Base-by-base conservation (phyloP, 2,329 filamentous ascomycete genomes). In the Alternaria sp. region DNA sequence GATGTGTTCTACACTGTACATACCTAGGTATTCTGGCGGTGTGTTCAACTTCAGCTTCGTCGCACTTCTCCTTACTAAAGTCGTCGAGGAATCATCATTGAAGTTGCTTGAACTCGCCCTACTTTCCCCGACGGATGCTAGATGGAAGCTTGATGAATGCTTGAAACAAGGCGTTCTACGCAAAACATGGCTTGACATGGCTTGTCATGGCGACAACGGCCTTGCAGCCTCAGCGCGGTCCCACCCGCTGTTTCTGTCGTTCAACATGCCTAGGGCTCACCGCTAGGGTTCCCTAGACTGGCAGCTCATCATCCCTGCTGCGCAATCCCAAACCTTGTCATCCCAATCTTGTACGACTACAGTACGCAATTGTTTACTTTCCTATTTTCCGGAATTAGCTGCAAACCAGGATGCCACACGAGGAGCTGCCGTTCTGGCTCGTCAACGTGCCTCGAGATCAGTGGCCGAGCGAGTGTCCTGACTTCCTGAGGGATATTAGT, bases 351-450 rank as follows among this genome's bases (percentile, higher is more conserved):
- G 59, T 43, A 36, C 17, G 19, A 47, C 54, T 15, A 32, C 28
- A 1, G 28, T 23, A 30, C 45, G 17, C 25, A 28, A 19, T 32
- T 30, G 43, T 53, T 30, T 13, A 47, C 49, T 19, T 8, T 28
- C 30, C 21, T 36, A 30, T 47, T 49, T 49, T 36, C 59, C 43
- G 40, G 21, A 25, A 44, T 46, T 30, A 40, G 43, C 60, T 28
- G 50, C 44, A 9, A 21, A 43, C 57, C 25, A 46, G 36, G 12
- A 66, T 66, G 63, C 57, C 57, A 12, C 45, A 61, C 50, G 61
- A 64, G 17, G 61, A 58, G 46, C 66, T 85, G 23, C 90, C 91
- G 0, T 97, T 91, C 83, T 97, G 93, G 93, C 90, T 95, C 66
- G 85, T 91, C 79, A 97, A 97, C 78, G 82, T 96, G 15, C 88